Evolutionary conservation across 371 early-diverging fungal species (phyloP), one percentile per base, ranked within the genome.

Genomic region (Lichtheimia ornata): DNA sequence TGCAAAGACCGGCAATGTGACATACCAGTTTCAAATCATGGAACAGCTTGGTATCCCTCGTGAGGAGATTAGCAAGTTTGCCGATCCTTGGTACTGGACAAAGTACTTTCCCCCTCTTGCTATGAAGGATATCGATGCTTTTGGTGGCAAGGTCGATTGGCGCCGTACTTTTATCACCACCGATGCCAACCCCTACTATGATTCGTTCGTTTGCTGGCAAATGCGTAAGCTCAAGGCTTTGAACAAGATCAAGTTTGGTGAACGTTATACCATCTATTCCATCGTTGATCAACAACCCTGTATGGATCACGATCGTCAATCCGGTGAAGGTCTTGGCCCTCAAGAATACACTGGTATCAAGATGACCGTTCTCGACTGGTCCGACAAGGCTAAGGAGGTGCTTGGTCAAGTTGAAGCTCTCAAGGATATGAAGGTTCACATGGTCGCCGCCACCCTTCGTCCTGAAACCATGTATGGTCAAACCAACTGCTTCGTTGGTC

Each of bases 391-490:
- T 42, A 58, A 81, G 52, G 80, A 83, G 43, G 72, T 69, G 3
- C 68, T 87, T 54, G 79, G 66, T 45, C 61, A 74, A 42, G 77
- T 79, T 40, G 81, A 84, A 45, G 86, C 77, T 45, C 77, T 96
- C 50, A 84, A 85, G 53, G 88, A 85, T 58, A 90, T 89, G 82
- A 81, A 76, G 22, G 77, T 99, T 28, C 97, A 82, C 74, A 77
- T 97, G 64, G 95, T 96, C n/a, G 98, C 99, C 30, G 99, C 97
- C 41, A 99, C 99, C 22, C 81, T 98, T 61, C 82, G 98, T 43
- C 99, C 99, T 14, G 99, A 99, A 82, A 99, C 99, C 69, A 97
- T 98, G 97, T 99, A 97, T 56, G 99, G 97, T 59, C 97, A 97
- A 77, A 99, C 98, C 67, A 97, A 97, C 82, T 97, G 97, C 81